Evolutionary conservation across 2,329 filamentous ascomycete genomes (phyloP), one percentile per base, ranked within the genome.

Genomic region (Metarhizium brunneum): DNA sequence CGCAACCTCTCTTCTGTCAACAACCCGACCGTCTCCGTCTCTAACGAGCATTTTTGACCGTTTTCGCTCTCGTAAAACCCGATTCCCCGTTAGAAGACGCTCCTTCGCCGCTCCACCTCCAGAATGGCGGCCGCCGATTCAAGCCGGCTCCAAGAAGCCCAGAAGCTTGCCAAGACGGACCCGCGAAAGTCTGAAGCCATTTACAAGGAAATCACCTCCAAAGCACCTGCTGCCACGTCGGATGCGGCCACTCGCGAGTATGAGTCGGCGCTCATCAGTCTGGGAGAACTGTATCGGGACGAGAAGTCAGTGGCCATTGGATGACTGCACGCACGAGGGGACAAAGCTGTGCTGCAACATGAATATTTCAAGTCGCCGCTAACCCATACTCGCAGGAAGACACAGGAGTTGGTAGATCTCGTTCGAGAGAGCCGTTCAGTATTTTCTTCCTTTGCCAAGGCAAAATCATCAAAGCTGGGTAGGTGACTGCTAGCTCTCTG

Each of bases 401-500:
- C 86, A 64, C 80, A 94, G 68, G 89, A 95, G 66, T 84, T 99
- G 58, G 90, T 95, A 60, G 86, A 91, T 65, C 82, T 99, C 62
- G 87, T 99, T 66, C 92, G 87, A 68, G 89, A 90, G 71, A 96
- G 91, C 73, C 85, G 92, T 68, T 88, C 88, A 62, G 88, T 94
- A 48, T 85, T 99, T 62, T 96, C 92, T 57, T 94, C 90, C 61
- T 97, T 99, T 72, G 94, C 94, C 62, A 96, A 97, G 80, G 94
- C 95, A 60, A 99, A 99, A 83, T 97, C 94, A 36, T 90, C 94
- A 56, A 99, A 99, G 76, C 80, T 99, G 60, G 90, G 94, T 97
- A 85, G 62, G 86, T 48, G 45, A 48, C 16, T 30, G 25, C 45
- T 30, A 8, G 3, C n/a, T 13, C 20, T 10, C 42, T 47, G 52